Evolutionary conservation across 805 yeast genomes (phyloP), one percentile per base, ranked within the genome.

Genomic region (Saturnispora saitoi): DNA sequence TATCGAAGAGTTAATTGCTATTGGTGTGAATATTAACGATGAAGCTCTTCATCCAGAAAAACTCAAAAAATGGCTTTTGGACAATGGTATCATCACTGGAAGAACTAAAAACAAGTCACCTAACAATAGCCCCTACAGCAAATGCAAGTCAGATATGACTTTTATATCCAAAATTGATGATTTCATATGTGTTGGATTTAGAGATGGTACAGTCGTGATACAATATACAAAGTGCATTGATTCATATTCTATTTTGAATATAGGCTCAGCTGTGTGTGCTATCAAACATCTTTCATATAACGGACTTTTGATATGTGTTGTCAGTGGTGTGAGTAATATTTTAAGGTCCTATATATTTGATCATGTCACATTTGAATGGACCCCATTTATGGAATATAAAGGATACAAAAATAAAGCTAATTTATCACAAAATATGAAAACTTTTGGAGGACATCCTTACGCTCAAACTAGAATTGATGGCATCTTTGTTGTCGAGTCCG

Each of bases 401-500:
- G 49, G 48, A 3, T 51, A 53, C 37, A 22, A 26, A 7, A 48
- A 49, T 32, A 17, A 12, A 3, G 41, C 36, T 2, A 47, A 47
- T 15, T 36, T 47, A 29, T 19, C 19, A 4, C 29, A 38, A 5
- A 48, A 48, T 17, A 31, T 53, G 28, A 41, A 39, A 19, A 20
- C n/a, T 4, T 42, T 42, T 19, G 9, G n/a, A 26, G n/a, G 10
- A 6, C 2, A 9, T 3, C 19, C 4, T 4, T 12, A 15, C 20
- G n/a, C 3, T 12, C n/a, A 20, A 3, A 8, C 28, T 15, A 12
- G 10, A 8, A 12, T 32, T 6, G 22, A 43, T 17, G 42, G 47
- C 3, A 42, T 48, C 1, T 53, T 53, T 47, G 50, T 45, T 12
- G 30, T 52, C 1, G 55, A 52, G 48, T 52, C 52, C 4, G 46